Percentiles rank a stretch among this genome's conserved stretches.
phyloP scores from a whole-genome alignment of 2,329 filamentous ascomycete genomes.

The Cadophora sp. region DNA sequence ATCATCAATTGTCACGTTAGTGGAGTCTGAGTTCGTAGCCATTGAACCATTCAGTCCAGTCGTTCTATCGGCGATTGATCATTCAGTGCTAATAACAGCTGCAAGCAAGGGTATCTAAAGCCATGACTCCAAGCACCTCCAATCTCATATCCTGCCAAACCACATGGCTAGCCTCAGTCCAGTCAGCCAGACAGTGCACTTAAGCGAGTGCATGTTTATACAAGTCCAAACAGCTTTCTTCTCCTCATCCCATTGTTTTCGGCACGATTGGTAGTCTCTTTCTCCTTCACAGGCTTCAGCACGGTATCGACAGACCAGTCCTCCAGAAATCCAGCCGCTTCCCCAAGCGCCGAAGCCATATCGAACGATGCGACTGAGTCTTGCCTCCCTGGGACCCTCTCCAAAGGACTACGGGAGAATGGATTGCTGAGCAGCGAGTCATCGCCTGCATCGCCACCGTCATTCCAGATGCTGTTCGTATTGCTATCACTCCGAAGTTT shows the following conservation, averaged over 20 bases:
- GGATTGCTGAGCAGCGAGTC: background rate
- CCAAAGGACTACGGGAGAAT: background rate
- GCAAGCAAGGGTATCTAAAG: constrained; percentile 28
- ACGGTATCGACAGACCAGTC: constrained; percentile 49
- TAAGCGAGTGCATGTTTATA: constrained; percentile 12
- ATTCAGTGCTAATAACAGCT: constrained; percentile 8
- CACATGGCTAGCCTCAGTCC: background rate
- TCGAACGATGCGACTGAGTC: constrained; percentile 27
- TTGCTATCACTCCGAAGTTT: constrained; percentile 50
- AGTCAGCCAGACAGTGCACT: background rate
- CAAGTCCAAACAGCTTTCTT: constrained; percentile 35
- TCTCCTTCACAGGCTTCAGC: constrained; percentile 43
- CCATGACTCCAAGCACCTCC: constrained; percentile 15
- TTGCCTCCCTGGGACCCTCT: background rate
- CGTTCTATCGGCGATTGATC: background rate
- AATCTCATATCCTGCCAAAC: constrained; percentile 2
- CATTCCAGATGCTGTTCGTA: constrained; percentile 26
- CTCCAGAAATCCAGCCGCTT: constrained; percentile 41
- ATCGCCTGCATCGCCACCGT: constrained; percentile 13
- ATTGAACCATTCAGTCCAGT: background rate
- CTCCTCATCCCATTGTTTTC: constrained; percentile 30
- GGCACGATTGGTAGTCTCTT: constrained; percentile 6
- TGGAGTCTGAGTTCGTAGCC: background rate
- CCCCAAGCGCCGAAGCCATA: constrained; percentile 40
- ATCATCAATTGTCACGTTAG: background rate